A percentile compares a stretch with the other conserved stretches of the same genome.
These are phyloP conservation scores for Phytophthora brassicae DNA, from an alignment of 352 stramenopile genomes.

Conservation along the genomic window DNA sequence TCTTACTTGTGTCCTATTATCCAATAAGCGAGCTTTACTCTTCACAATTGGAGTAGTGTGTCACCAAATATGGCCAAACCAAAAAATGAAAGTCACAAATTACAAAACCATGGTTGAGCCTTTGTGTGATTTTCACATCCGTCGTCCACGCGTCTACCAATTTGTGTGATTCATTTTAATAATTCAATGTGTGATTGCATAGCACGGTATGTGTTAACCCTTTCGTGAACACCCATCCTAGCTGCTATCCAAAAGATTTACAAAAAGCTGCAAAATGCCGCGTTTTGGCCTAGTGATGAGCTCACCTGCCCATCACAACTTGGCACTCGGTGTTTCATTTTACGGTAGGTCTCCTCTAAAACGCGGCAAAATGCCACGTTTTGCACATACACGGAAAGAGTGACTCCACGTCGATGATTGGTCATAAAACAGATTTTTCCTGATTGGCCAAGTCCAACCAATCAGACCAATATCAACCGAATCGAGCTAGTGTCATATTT, in stretches of 20 bases:
- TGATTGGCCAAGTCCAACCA: conserved; percentile 6
- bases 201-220: too few species aligned
- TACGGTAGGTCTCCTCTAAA: neutral
- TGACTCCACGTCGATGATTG: conserved; percentile 1
- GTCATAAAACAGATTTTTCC: neutral
- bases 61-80: too few species aligned
- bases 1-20: too few species aligned
- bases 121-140: too few species aligned
- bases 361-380: conserved; percentile 2
- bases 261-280: conserved; percentile 7
- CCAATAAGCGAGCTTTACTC: too few species aligned
- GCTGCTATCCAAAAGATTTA: neutral
- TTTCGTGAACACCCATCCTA: neutral
- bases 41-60: too few species aligned
- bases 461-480: conserved; percentile 1
- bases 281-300: conserved; percentile 5
- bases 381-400: neutral
- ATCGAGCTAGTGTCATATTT: neutral
- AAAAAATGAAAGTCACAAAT: too few species aligned
- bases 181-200: too few species aligned
- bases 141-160: too few species aligned
- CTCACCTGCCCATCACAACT: neutral
- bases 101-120: too few species aligned
- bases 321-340: neutral
- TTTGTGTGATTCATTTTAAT: too few species aligned